Evolutionary conservation across 176 grass and related monocot species (phyloP), one percentile per base, ranked within the genome.

Genomic region (Themeda triandra): DNA sequence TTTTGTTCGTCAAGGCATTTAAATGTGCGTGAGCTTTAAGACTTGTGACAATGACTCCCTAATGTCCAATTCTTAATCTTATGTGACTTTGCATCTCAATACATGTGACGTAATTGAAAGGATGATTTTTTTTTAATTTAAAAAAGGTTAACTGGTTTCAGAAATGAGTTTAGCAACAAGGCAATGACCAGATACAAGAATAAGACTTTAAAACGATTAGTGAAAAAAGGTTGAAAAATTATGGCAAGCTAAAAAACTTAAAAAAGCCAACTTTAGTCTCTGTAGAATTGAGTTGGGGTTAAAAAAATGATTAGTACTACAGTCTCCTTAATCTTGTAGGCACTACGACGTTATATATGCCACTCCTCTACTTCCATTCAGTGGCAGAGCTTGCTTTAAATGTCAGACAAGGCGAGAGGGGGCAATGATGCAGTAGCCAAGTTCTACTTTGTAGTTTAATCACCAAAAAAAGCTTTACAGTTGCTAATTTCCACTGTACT

Each of bases 61-160:
- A 0, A 2, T 11, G 5, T 3, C 33, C 0, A 0, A 59, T 59
- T 1, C n/a, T 0, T 25, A 59, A 37, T 1, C n/a, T 0, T 25
- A 13, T 17, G 33, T 40, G 33, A 27, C 8, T 75, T 75, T 1
- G 33, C 73, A 36, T 35, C 33, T 58, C 49, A 58, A 77, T 60
- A 33, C 33, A n/a, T 62, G 51, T 62, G 19, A 8, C 5, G 6
- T 21, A 5, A 54, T n/a, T 18, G 9, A 33, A 41, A 17, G 21
- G 17, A 31, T 46, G 25, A 37, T 40, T 23, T 12, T 65, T 10
- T 35, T 6, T 40, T 41, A 10, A 8, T 8, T 0, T 6, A n/a
- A 10, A n/a, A 58, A n/a, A 58, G 7, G 54, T 25, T 24, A 24
- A 59, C 23, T 4, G 21, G 21, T 24, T 59, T 59, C 23, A 24